Conservation (phyloP, 257 asterid species). For the Solanum lycopersicoides region DNA sequence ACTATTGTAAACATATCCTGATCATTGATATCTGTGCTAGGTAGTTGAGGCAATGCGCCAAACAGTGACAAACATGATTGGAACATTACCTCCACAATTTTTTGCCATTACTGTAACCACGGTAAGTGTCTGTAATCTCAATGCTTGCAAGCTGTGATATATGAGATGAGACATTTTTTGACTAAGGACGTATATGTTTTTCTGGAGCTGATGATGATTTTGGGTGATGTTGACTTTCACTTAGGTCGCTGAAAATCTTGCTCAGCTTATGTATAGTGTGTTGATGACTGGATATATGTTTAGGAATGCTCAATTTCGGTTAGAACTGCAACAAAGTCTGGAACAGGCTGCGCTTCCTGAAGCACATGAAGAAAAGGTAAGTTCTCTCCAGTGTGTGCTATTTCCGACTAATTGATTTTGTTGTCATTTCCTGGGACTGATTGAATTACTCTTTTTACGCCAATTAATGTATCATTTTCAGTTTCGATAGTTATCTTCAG, state of each 20-base stretch:
- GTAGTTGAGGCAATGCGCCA: conserved; percentile 99
- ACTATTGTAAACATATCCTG: not conserved
- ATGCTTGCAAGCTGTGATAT: not conserved
- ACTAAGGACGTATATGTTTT: not conserved
- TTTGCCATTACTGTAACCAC: conserved; percentile 85
- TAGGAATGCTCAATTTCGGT: conserved; percentile 77
- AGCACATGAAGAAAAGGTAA: conserved; percentile 54
- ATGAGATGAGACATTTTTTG: not conserved
- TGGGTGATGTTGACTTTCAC: not conserved
- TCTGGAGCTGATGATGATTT: not conserved
- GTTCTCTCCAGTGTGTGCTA: not conserved
- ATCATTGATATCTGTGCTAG: conserved; percentile 18
- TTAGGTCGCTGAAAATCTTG: conserved; percentile 96
- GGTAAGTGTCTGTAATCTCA: conserved; percentile 29
- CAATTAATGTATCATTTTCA: not conserved
- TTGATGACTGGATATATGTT: conserved; percentile 99
- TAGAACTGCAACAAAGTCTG: conserved; percentile 93
- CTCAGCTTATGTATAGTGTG: conserved; percentile 96
- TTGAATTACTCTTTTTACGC: not conserved
- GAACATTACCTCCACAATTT: conserved; percentile 93
- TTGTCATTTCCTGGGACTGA: not conserved
- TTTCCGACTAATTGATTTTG: not conserved
- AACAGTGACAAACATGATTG: conserved; percentile 93
- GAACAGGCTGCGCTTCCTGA: conserved; percentile 96
- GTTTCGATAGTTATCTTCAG: not conserved